A percentile compares a stretch with the other conserved stretches of the same genome.
Evolutionary conservation across 257 asterid species (phyloP).

Genomic region (Buddleja alternifolia): DNA sequence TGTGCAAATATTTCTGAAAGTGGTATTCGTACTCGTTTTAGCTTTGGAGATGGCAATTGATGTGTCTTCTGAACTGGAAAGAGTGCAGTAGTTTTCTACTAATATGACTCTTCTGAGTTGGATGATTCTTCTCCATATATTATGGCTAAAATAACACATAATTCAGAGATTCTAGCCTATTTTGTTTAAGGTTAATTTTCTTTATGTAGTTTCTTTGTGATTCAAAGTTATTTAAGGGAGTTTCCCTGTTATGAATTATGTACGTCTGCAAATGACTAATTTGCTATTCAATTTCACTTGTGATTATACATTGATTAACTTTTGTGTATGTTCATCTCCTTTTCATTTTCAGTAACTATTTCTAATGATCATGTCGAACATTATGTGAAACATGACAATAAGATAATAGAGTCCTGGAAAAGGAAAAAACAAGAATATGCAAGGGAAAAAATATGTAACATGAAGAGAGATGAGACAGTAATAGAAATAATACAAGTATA

Average conservation of each 20-base stretch:
- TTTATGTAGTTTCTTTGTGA: not conserved
- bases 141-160: not conserved
- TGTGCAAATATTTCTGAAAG: not conserved
- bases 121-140: not conserved
- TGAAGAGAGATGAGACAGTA: not conserved
- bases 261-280: not conserved
- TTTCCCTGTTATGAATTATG: not conserved
- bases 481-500: not conserved
- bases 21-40: not conserved
- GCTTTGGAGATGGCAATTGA: not conserved
- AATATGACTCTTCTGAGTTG: not conserved
- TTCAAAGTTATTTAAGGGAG: not conserved
- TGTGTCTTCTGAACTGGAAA: not conserved
- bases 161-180: not conserved
- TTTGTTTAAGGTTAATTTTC: not conserved
- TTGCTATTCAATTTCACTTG: not conserved
- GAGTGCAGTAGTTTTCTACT: not conserved
- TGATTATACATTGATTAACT: not conserved
- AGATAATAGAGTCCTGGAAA: not conserved
- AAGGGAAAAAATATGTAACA: not conserved
- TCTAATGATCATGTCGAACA: not conserved
- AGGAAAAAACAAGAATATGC: not conserved
- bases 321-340: not conserved
- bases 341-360: too few relatives aligned
- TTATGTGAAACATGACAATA: not conserved